Conservation (phyloP, 2,329 filamentous ascomycete genomes). For the Pseudogymnoascus sp. region DNA sequence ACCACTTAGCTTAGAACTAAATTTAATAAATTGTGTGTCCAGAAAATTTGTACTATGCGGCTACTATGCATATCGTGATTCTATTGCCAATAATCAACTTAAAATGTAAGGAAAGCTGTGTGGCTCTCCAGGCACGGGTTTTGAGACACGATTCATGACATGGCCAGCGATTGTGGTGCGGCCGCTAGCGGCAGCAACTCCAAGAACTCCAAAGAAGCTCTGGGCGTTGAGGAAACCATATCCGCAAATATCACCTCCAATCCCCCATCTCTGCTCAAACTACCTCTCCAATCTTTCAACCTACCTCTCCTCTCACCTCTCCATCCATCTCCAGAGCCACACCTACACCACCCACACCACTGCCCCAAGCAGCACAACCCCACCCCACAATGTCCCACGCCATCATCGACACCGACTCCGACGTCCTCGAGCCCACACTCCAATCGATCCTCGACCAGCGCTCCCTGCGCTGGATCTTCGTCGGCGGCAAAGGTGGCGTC, state of each 20-base stretch:
- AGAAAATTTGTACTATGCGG: neutral
- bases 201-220: conserved; percentile 7
- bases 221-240: conserved; percentile 3
- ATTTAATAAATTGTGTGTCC: neutral
- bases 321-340: neutral
- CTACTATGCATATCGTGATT: neutral
- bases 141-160: neutral
- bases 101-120: neutral
- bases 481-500: conserved; percentile 95
- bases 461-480: conserved; percentile 96
- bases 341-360: neutral
- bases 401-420: conserved; percentile 52
- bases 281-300: neutral
- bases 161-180: neutral
- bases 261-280: neutral
- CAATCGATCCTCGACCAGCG: conserved; percentile 93
- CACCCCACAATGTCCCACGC: conserved; percentile 32
- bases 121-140: neutral
- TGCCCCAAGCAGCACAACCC: neutral
- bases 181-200: conserved; percentile 6
- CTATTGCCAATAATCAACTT: neutral
- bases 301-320: neutral
- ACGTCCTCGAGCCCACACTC: conserved; percentile 82
- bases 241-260: neutral
- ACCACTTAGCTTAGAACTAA: neutral